A percentile compares a stretch with the other conserved stretches of the same genome.
Evolutionary conservation across 768 basidiomycete species (phyloP).

Genomic region (Termitomyces sp.): DNA sequence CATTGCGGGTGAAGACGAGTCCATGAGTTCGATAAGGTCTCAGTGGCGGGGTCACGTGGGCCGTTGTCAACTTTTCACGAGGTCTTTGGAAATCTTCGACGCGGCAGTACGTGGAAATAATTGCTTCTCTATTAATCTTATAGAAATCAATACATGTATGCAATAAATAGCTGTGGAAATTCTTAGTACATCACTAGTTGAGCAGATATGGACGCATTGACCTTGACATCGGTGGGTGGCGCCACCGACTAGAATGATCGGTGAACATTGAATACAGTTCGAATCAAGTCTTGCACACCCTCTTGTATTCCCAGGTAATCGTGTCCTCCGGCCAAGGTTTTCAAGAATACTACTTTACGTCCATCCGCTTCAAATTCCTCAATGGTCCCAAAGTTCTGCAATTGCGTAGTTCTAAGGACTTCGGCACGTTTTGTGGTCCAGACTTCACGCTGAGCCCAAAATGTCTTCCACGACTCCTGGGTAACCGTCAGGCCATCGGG

Average conservation of each 20-base stretch:
- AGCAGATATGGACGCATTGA: neutral
- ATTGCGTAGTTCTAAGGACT: constrained; percentile 39
- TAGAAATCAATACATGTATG: neutral
- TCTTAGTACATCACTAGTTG: neutral
- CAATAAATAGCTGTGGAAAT: neutral
- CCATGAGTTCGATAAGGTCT: neutral
- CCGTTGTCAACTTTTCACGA: neutral
- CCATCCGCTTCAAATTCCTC: constrained; percentile 47
- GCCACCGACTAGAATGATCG: neutral
- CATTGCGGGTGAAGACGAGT: neutral
- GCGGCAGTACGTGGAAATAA: neutral
- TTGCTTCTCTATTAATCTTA: neutral
- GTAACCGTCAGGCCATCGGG: constrained; percentile 24
- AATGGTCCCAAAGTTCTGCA: constrained; percentile 56
- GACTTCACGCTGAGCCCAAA: constrained; percentile 32
- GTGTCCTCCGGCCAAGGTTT: constrained; percentile 63
- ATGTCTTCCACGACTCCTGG: constrained; percentile 41
- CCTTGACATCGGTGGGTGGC: neutral
- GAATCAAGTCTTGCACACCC: constrained; percentile 68
- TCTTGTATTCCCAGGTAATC: constrained; percentile 61
- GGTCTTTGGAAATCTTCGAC: neutral
- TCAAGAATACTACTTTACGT: constrained; percentile 53
- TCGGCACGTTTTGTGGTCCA: constrained; percentile 40
- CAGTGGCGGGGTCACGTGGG: constrained; percentile 10
- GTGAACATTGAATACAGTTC: constrained; percentile 28